Evolutionary conservation across 179 eudicot species (phyloP).

Genomic region (Silene vulgaris): DNA sequence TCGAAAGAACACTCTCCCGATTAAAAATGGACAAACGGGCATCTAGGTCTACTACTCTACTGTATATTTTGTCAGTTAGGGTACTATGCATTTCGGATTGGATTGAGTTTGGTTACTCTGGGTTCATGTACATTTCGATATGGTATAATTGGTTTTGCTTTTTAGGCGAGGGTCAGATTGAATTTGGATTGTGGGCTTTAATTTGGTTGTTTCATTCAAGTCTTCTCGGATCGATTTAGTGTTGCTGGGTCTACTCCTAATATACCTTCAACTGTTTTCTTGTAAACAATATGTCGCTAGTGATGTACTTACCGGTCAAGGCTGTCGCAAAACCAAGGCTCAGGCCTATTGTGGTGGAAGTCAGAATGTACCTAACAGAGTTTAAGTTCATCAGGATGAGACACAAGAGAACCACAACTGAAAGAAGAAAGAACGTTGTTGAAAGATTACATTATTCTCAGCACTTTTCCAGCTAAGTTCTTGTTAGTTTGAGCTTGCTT

Average conservation of each 20-base stretch:
- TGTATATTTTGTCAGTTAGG: no score
- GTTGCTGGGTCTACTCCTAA: not conserved
- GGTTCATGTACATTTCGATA: no score
- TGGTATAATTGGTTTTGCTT: no score
- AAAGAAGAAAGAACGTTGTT: not conserved
- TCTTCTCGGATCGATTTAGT: no score
- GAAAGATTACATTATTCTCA: conserved; percentile 44
- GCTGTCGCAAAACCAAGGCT: conserved; percentile 45
- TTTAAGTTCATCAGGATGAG: not conserved
- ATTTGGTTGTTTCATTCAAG: not conserved
- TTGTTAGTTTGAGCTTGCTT: conserved; percentile 52
- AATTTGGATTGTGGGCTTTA: not conserved
- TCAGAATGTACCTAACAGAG: conserved; percentile 45
- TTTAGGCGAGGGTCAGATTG: not conserved
- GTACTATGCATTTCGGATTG: no score
- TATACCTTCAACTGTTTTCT: not conserved
- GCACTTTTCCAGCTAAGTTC: conserved; percentile 38
- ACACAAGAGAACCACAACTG: not conserved
- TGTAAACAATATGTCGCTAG: conserved; percentile 4
- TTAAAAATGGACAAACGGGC: not conserved
- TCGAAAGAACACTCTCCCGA: not conserved
- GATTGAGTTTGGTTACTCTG: no score
- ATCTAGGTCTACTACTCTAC: no score
- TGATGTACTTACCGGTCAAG: conserved; percentile 42
- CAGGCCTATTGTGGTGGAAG: conserved; percentile 39